Percentiles rank a stretch among this genome's conserved stretches.
Conservation (phyloP, 345 rosid genomes). For the Trapa incisa region DNA sequence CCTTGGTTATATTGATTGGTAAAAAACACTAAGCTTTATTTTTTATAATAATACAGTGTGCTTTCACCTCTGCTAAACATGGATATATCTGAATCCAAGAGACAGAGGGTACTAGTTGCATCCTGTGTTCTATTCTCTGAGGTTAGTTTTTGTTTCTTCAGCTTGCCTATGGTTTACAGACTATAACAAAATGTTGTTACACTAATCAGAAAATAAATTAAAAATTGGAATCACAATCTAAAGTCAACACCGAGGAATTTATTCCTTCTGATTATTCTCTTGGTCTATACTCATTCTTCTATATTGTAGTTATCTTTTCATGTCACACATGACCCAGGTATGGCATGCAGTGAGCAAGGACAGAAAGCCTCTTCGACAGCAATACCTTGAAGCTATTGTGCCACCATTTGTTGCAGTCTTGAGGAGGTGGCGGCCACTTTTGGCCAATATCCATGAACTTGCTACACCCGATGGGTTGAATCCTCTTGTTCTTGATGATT, state of each 20-base stretch:
- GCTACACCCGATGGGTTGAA: conserved; percentile 91
- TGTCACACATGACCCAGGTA: conserved; percentile 38
- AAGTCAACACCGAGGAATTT: too few relatives aligned
- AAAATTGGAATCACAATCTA: too few relatives aligned
- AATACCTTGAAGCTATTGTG: conserved; percentile 80
- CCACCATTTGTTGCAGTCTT: conserved; percentile 97
- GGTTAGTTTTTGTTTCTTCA: conserved; percentile 45
- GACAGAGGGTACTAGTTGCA: conserved; percentile 94
- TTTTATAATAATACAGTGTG: conserved; percentile 45
- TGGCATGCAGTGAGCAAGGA: conserved; percentile 96
- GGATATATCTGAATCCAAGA: conserved; percentile 93
- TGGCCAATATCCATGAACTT: conserved; percentile 97
- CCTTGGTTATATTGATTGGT: neutral
- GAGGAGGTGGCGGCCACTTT: conserved; percentile 96
- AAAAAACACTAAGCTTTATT: conserved; percentile 5
- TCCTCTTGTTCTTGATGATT: conserved; percentile 92
- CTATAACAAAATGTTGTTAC: neutral
- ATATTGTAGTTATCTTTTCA: conserved; percentile 6
- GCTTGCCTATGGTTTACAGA: neutral
- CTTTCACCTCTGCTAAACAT: conserved; percentile 93
- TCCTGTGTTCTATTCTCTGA: conserved; percentile 95
- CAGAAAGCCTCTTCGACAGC: conserved; percentile 74
- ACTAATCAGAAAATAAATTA: neutral
- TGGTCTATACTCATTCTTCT: neutral
- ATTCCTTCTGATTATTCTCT: neutral